phyloP scores from a whole-genome alignment of 495 filamentous ascomycete species.

The Aspergillus taichungensis region DNA sequence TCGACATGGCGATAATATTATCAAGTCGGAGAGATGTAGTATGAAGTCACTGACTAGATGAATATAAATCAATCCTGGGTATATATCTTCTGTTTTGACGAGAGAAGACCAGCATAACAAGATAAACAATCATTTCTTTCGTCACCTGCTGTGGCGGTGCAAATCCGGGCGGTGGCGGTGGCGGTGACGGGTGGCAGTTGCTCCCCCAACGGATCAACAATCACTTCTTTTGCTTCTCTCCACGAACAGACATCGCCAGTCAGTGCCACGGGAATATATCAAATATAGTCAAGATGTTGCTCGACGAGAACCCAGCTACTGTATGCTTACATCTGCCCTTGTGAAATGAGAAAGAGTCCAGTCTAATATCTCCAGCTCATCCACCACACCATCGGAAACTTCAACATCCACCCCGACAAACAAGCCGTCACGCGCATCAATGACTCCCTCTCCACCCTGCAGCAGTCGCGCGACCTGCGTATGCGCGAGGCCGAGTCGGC shows the following conservation, averaged over 20 bases:
- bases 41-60: background rate
- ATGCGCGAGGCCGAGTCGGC: slow-evolving; percentile 61
- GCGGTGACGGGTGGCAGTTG: slow-evolving; percentile 31
- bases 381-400: slow-evolving; percentile 80
- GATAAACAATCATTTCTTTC: slow-evolving; percentile 1
- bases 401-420: slow-evolving; percentile 86
- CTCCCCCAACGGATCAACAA: slow-evolving; percentile 38
- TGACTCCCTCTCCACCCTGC: slow-evolving; percentile 69
- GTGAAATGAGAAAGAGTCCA: background rate
- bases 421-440: slow-evolving; percentile 76
- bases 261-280: background rate
- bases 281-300: slow-evolving; percentile 60
- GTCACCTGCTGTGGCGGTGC: slow-evolving; percentile 42
- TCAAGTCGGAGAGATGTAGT: background rate
- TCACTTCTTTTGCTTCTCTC: background rate
- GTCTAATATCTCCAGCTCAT: slow-evolving; percentile 58
- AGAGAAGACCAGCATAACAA: too few relatives aligned
- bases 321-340: slow-evolving; percentile 37
- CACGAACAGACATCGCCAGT: background rate
- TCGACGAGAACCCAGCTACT: slow-evolving; percentile 88
- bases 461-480: slow-evolving; percentile 67
- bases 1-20: slow-evolving; percentile 42
- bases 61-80: background rate
- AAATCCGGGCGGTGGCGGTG: background rate
- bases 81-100: too few relatives aligned